A percentile compares a stretch with the other conserved stretches of the same genome.
Conservation (phyloP, 2,329 filamentous ascomycete genomes). For the Orbilia quercus region DNA sequence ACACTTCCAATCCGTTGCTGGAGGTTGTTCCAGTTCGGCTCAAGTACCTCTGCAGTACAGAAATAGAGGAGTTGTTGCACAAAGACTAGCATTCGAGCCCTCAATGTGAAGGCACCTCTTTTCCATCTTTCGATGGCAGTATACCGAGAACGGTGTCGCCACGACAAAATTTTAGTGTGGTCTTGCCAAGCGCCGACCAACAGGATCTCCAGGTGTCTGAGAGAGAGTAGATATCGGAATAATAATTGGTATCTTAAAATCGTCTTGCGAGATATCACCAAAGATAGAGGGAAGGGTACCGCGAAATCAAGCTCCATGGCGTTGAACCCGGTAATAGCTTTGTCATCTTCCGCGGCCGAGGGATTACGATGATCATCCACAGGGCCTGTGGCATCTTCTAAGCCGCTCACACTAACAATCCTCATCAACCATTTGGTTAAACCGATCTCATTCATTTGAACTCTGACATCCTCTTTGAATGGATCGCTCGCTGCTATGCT, state of each 20-base stretch:
- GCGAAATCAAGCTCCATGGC: conserved; percentile 93
- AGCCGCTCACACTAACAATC: conserved; percentile 92
- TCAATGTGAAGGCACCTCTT: conserved; percentile 86
- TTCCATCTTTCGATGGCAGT: conserved; percentile 89
- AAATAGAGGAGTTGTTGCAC: conserved; percentile 97
- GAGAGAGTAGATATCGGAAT: conserved; percentile 89
- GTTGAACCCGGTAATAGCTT: conserved; percentile 88
- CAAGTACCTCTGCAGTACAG: conserved; percentile 95
- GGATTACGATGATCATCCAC: conserved; percentile 76
- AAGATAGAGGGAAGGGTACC: conserved; percentile 92
- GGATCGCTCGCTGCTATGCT: conserved; percentile 93
- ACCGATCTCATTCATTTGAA: conserved; percentile 94
- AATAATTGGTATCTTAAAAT: conserved; percentile 96
- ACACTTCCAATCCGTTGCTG: conserved; percentile 63
- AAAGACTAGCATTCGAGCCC: conserved; percentile 94
- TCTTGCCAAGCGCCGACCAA: conserved; percentile 90
- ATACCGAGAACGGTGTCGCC: conserved; percentile 82
- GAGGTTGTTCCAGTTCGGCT: conserved; percentile 94
- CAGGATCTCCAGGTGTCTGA: conserved; percentile 88
- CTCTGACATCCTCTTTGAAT: conserved; percentile 98
- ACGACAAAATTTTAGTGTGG: conserved; percentile 81
- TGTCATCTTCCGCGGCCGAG: conserved; percentile 78
- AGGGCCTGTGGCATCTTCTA: conserved; percentile 74
- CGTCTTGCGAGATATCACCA: conserved; percentile 95
- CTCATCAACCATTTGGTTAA: conserved; percentile 94